Conservation (phyloP, 2,329 filamentous ascomycete genomes). For the Pseudogymnoascus sp. region DNA sequence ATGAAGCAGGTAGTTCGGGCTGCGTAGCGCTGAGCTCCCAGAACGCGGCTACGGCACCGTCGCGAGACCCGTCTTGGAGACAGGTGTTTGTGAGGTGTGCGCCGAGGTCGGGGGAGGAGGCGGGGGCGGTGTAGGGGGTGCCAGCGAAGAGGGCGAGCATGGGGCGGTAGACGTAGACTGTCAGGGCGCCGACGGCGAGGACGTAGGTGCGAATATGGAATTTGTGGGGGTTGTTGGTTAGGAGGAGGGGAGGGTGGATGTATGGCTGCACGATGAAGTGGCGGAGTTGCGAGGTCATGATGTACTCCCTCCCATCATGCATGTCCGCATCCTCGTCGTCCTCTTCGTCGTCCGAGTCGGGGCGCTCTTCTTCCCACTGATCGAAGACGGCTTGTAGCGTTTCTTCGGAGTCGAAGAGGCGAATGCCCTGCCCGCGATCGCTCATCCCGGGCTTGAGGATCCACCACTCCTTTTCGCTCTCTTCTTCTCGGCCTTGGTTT, state of each 20-base stretch:
- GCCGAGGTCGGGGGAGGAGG: slow-evolving; percentile 45
- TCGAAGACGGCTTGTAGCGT: slow-evolving; percentile 85
- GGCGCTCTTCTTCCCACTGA: slow-evolving; percentile 67
- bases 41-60: slow-evolving; percentile 64
- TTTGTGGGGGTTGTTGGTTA: slow-evolving; percentile 60
- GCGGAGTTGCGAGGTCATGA: slow-evolving; percentile 82
- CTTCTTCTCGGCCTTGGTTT: slow-evolving; percentile 43
- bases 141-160: slow-evolving; percentile 93
- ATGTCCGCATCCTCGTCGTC: slow-evolving; percentile 32
- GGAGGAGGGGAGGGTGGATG: slow-evolving; percentile 76
- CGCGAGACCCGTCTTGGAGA: slow-evolving; percentile 56
- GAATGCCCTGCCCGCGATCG: slow-evolving; percentile 86
- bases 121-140: slow-evolving; percentile 59
- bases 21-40: slow-evolving; percentile 48
- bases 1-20: slow-evolving; percentile 27
- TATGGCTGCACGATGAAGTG: slow-evolving; percentile 97
- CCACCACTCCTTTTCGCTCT: slow-evolving; percentile 70
- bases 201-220: slow-evolving; percentile 95
- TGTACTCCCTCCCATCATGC: slow-evolving; percentile 39
- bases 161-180: slow-evolving; percentile 75
- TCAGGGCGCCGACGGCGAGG: slow-evolving; percentile 66
- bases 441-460: slow-evolving; percentile 98
- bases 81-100: slow-evolving; percentile 93
- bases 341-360: slow-evolving; percentile 58
- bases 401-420: slow-evolving; percentile 76